Percentiles rank a stretch among this genome's conserved stretches.
These are phyloP conservation scores for Cryptococcus sp. DNA, from an alignment of 1,284 basidiomycete species.

Conservation along the genomic window DNA sequence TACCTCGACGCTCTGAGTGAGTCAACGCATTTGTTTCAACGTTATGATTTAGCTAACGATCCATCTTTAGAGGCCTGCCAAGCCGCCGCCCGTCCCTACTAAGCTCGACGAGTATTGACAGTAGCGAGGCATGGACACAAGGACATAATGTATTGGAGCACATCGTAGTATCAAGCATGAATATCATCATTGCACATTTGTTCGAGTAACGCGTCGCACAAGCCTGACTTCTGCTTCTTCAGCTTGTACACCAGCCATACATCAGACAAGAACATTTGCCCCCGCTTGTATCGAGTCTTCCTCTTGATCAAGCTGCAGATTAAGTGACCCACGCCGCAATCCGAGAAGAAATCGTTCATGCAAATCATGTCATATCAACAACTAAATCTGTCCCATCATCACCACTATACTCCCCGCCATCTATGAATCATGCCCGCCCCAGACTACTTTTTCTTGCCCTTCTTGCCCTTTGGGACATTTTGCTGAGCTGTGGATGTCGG, in stretches of 20 bases:
- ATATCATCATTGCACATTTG: no score
- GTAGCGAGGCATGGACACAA: neutral
- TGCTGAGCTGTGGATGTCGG: constrained; percentile 11
- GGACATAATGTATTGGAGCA: no score
- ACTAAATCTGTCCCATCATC: neutral
- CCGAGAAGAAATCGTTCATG: constrained; percentile 6
- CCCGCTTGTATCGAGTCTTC: no score
- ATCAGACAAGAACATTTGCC: no score
- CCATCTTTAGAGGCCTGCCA: constrained; percentile 55
- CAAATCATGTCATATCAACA: constrained; percentile 13
- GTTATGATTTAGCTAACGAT: neutral
- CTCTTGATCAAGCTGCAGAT: no score
- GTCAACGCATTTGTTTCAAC: constrained; percentile 4
- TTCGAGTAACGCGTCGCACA: no score
- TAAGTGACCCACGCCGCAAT: no score
- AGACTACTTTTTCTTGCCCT: constrained; percentile 29
- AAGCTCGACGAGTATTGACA: constrained; percentile 1
- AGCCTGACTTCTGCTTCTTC: no score
- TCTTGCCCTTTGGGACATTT: constrained; percentile 23
- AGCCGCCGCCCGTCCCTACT: constrained; percentile 48
- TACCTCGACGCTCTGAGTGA: constrained; percentile 58
- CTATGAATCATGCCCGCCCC: neutral
- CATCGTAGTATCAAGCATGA: no score
- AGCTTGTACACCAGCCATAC: no score
- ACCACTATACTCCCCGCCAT: neutral